Evolutionary conservation across 2,329 filamentous ascomycete species (phyloP).

Genomic region (Colletotrichum tofieldiae): DNA sequence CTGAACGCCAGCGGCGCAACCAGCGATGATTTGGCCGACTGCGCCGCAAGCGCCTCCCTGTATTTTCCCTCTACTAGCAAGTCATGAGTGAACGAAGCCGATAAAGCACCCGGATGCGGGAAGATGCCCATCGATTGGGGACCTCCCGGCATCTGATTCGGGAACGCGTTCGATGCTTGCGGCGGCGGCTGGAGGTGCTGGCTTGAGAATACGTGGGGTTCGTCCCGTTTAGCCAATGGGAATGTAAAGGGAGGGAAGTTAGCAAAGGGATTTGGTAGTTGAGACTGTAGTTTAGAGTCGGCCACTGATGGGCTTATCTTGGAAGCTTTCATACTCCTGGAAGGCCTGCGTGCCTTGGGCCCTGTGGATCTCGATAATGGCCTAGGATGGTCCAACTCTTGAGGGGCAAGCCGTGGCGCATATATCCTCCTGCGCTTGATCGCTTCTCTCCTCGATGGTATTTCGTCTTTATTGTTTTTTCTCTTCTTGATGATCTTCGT

Average conservation of each 20-base stretch:
- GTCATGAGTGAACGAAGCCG: neutral
- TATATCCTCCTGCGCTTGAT: conserved; percentile 1
- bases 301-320: neutral
- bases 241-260: neutral
- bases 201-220: neutral
- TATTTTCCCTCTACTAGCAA: neutral
- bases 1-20: neutral
- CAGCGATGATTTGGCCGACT: neutral
- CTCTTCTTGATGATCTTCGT: conserved; percentile 7
- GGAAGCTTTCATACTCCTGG: neutral
- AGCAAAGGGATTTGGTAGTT: neutral
- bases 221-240: neutral
- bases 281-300: neutral
- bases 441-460: neutral
- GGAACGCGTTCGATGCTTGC: neutral
- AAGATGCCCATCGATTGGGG: conserved; percentile 5
- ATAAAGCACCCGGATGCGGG: neutral
- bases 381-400: neutral
- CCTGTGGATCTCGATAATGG: neutral
- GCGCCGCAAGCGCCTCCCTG: neutral
- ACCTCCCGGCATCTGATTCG: neutral
- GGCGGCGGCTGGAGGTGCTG: neutral
- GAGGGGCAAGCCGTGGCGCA: neutral
- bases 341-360: neutral
- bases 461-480: neutral